A percentile compares a stretch with the other conserved stretches of the same genome.
These are phyloP conservation scores for Ascochyta lentis DNA, from an alignment of 2,329 filamentous ascomycete genomes.

Conservation along the genomic window DNA sequence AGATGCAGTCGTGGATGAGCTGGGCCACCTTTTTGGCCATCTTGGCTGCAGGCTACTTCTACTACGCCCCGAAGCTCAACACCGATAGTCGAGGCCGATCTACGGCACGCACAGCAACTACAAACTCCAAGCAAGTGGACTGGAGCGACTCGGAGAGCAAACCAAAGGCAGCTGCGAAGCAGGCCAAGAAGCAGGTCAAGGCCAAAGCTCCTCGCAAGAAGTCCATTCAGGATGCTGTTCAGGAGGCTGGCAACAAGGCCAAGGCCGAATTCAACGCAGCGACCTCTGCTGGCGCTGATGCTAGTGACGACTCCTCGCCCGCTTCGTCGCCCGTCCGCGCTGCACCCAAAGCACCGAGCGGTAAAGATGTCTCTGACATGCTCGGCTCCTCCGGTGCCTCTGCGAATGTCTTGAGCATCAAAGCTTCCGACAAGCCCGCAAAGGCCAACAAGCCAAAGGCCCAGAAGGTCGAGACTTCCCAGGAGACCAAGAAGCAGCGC, in stretches of 20 bases:
- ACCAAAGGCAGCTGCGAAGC: conserved; percentile 34
- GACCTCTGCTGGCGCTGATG: conserved; percentile 78
- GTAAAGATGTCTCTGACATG: conserved; percentile 86
- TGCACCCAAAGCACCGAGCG: conserved; percentile 56
- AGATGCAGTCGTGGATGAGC: conserved; percentile 44
- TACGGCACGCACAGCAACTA: conserved; percentile 31
- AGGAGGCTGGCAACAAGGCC: conserved; percentile 44
- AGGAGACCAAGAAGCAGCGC: conserved; percentile 92
- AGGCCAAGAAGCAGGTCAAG: conserved; percentile 35
- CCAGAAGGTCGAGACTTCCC: conserved; percentile 60
- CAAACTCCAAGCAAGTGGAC: conserved; percentile 29
- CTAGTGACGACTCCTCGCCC: conserved; percentile 78
- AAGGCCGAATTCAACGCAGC: conserved; percentile 39
- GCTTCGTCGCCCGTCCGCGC: conserved; percentile 66
- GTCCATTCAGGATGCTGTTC: conserved; percentile 43
- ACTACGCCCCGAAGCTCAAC: conserved; percentile 36
- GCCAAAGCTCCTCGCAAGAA: conserved; percentile 46
- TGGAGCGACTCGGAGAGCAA: conserved; percentile 40
- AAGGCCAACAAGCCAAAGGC: conserved; percentile 68
- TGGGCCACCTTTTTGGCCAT: conserved; percentile 44
- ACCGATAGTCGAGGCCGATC: conserved; percentile 38
- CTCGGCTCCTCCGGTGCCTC: conserved; percentile 74
- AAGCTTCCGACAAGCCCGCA: conserved; percentile 65
- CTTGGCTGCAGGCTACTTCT: conserved; percentile 36
- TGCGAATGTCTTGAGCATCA: conserved; percentile 80